phyloP scores from a whole-genome alignment of 2,329 filamentous ascomycete species.

The Hansfordia pulvinata region DNA sequence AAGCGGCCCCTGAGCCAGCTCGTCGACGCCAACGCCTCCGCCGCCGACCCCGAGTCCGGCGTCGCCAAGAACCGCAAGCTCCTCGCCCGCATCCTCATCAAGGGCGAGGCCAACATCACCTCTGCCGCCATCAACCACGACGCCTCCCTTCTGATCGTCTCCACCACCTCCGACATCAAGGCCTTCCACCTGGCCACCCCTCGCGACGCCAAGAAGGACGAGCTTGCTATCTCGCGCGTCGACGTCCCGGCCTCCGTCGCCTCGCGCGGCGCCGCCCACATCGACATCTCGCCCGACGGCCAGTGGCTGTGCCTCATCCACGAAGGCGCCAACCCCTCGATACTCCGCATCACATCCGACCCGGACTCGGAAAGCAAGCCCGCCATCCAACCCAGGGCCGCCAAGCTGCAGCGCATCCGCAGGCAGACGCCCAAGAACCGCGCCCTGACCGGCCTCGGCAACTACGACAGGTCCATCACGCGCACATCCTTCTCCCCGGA shows the following conservation, averaged over 20 bases:
- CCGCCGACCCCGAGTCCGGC: conserved; percentile 23
- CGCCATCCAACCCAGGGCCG: conserved; percentile 25
- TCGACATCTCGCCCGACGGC: conserved; percentile 57
- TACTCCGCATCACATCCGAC: conserved; percentile 31
- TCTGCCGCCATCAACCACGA: conserved; percentile 58
- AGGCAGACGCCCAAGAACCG: conserved; percentile 39
- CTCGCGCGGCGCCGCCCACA: conserved; percentile 49
- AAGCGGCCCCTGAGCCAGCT: conserved; percentile 31
- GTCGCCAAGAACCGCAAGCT: conserved; percentile 46
- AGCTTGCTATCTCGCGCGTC: conserved; percentile 58
- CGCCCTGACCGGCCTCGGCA: conserved; percentile 53
- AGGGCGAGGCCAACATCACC: conserved; percentile 72
- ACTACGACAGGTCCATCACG: conserved; percentile 64
- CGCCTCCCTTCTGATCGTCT: conserved; percentile 61
- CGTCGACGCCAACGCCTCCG: conserved; percentile 23
- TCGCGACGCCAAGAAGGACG: conserved; percentile 36
- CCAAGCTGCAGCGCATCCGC: conserved; percentile 37
- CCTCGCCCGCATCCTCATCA: conserved; percentile 53
- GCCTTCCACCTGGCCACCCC: conserved; percentile 54
- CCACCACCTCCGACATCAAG: conserved; percentile 63
- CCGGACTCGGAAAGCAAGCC: conserved; percentile 18
- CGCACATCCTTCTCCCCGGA: conserved; percentile 69
- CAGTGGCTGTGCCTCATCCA: conserved; percentile 56
- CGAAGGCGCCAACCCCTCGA: conserved; percentile 41
- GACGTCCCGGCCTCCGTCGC: conserved; percentile 44